Evolutionary conservation across 2,329 filamentous ascomycete genomes (phyloP).

Genomic region (Metarhizium anisopliae): DNA sequence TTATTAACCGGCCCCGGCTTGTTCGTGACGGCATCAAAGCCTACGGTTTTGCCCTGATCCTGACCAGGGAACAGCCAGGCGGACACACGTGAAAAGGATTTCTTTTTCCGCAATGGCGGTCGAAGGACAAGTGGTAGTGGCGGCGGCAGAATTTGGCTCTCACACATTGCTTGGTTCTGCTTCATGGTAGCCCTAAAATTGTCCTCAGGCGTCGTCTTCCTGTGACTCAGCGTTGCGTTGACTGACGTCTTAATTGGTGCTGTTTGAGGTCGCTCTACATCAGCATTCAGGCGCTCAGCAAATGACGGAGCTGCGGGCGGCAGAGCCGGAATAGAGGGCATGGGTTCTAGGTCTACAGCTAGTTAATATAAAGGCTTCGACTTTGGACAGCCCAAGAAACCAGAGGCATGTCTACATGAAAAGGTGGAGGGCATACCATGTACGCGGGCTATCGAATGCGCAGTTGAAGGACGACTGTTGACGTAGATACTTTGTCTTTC

Average conservation of each 20-base stretch:
- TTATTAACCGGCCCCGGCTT: conserved; percentile 40
- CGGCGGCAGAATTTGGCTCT: conserved; percentile 35
- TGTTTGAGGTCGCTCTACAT: conserved; percentile 27
- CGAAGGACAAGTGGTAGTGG: conserved; percentile 49
- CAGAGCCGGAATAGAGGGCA: conserved; percentile 48
- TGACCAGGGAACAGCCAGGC: conserved; percentile 45
- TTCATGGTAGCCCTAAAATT: background rate
- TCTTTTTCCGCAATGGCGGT: conserved; percentile 57
- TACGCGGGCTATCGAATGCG: conserved; percentile 29
- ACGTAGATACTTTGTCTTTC: conserved; percentile 52
- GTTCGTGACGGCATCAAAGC: conserved; percentile 46
- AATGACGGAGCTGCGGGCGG: conserved; percentile 50
- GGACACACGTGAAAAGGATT: conserved; percentile 55
- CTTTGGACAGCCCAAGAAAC: background rate
- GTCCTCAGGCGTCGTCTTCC: conserved; percentile 13
- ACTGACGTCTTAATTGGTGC: conserved; percentile 25
- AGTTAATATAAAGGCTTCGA: background rate
- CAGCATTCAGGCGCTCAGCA: conserved; percentile 42
- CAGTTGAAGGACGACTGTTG: conserved; percentile 43
- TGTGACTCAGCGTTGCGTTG: conserved; percentile 16
- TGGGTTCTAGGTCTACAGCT: conserved; percentile 34
- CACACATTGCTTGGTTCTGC: conserved; percentile 14
- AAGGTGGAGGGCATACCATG: conserved; percentile 17
- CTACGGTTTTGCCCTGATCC: conserved; percentile 28
- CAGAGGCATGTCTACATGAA: background rate